Percentiles rank a stretch among this genome's conserved stretches.
phyloP scores from a whole-genome alignment of 208 protist genomes.

The Crithidia acanthocephali region DNA sequence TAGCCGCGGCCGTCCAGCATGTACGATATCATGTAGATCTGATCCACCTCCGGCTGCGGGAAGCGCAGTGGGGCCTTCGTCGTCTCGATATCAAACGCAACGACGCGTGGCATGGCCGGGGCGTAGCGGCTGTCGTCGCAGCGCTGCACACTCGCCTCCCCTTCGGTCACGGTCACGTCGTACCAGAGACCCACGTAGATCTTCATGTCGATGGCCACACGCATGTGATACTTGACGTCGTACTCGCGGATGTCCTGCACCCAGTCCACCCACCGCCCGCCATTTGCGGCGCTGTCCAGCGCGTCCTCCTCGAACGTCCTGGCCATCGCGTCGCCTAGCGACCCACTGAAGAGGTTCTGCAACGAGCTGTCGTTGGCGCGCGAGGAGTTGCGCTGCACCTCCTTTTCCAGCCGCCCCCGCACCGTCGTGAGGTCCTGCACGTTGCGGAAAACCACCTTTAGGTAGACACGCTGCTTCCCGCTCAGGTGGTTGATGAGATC shows the following conservation, averaged over 20 bases:
- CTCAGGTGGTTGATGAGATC: conserved; percentile 97
- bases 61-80: conserved; percentile 99
- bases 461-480: conserved; percentile 89
- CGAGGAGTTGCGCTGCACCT: conserved; percentile 73
- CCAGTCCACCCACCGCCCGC: conserved; percentile 86
- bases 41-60: conserved; percentile 97
- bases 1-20: conserved; percentile 99
- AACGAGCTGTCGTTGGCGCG: conserved; percentile 47
- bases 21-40: conserved; percentile 99
- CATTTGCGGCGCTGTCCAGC: conserved; percentile 27
- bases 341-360: conserved; percentile 58
- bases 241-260: conserved; percentile 99
- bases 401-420: conserved; percentile 80
- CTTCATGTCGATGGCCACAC: conserved; percentile 97
- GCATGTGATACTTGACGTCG: conserved; percentile 99
- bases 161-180: conserved; percentile 83
- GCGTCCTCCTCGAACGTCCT: conserved; percentile 71
- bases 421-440: conserved; percentile 93
- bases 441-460: conserved; percentile 97
- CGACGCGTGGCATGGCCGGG: conserved; percentile 92
- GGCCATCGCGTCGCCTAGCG: conserved; percentile 72
- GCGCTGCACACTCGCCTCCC: conserved; percentile 63
- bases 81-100: conserved; percentile 99
- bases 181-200: conserved; percentile 98
- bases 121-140: conserved; percentile 89